Base-by-base conservation (phyloP, 2,329 filamentous ascomycete genomes). In the Neofusicoccum sp. region DNA sequence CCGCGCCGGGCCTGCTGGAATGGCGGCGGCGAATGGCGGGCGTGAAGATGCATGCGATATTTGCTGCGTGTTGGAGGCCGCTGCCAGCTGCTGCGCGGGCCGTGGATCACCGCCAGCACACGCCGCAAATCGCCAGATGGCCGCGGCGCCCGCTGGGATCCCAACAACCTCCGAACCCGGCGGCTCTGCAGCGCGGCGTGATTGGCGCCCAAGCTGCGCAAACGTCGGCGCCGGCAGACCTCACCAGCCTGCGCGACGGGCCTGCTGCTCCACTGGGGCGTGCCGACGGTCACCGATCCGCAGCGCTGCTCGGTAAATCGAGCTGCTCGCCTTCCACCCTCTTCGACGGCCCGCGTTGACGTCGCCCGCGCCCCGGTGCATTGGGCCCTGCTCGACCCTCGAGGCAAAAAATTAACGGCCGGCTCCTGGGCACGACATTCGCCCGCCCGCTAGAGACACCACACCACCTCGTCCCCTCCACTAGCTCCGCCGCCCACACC, bases 201-300 rank as follows among this genome's bases (percentile, higher is more conserved):
- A 45, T 56, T 56, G 54, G 50, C 50, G 50, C 50, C 50, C 50
- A 43, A 56, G 50, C 36, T 39, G 22, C 34, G 11, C 49, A 54
- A 16, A 14, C 28, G 16, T 48, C 6, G 14, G n/a, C 49, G 34
- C 36, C 50, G 50, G 11, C 14, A 6, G 39, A 34, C 54, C 54
- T 45, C 39, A 58, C 33, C 54, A 33, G 49, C 49, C 33, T 37
- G 48, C 48, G 34, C 49, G 33, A 36, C 41, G 54, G 54, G 39
- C 54, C 54, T 58, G 39, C 43, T 49, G 34, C 59, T 62, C 59
- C 47, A 48, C 61, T 62, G 61, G 61, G 43, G 61, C 61, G 56
- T 62, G 61, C 61, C 61, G 61, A 54, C 44, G 37, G 34, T 37
- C 52, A 59, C 45, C 52, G 61, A 63, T 63, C 61, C 61, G 43